phyloP scores from a whole-genome alignment of 2,329 filamentous ascomycete species.

The Scytalidium sp. region DNA sequence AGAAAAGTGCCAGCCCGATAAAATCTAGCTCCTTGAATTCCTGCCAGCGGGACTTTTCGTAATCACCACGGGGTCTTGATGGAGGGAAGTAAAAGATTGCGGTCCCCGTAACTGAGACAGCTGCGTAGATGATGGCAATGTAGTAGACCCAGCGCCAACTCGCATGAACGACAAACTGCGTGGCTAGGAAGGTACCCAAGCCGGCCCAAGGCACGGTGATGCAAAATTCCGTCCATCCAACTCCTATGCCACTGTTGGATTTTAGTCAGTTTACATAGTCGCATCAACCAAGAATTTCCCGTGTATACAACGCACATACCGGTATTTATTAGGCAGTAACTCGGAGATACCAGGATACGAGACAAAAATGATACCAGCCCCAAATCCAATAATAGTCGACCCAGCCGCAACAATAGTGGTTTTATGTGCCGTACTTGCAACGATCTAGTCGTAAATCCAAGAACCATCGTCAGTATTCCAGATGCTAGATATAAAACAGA shows the following conservation, averaged over 20 bases:
- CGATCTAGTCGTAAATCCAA: slow-evolving; percentile 14
- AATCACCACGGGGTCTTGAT: slow-evolving; percentile 38
- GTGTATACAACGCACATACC: slow-evolving; percentile 24
- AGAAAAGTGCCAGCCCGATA: slow-evolving; percentile 40
- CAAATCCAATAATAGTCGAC: slow-evolving; percentile 29
- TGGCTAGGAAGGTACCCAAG: slow-evolving; percentile 25
- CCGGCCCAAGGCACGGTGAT: slow-evolving; percentile 23
- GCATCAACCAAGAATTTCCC: background rate
- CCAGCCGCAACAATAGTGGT: slow-evolving; percentile 24
- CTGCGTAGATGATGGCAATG: slow-evolving; percentile 41
- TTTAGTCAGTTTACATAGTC: slow-evolving; percentile 13
- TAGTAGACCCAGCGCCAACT: slow-evolving; percentile 51
- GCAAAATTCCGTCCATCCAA: slow-evolving; percentile 29
- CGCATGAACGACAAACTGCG: slow-evolving; percentile 31
- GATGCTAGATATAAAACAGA: slow-evolving; percentile 21
- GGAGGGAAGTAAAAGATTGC: slow-evolving; percentile 46
- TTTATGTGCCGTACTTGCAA: slow-evolving; percentile 22
- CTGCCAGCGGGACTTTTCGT: slow-evolving; percentile 33
- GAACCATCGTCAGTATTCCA: too few relatives aligned
- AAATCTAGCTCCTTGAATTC: slow-evolving; percentile 43
- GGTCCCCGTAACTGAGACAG: slow-evolving; percentile 35
- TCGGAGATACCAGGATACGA: slow-evolving; percentile 35
- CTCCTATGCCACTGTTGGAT: slow-evolving; percentile 23
- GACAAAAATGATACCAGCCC: slow-evolving; percentile 31
- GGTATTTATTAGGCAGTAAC: slow-evolving; percentile 41